Evolutionary conservation across 164 flowering plant species (phyloP), one percentile per base, ranked within the genome.

Genomic region (Stephania japonica): DNA sequence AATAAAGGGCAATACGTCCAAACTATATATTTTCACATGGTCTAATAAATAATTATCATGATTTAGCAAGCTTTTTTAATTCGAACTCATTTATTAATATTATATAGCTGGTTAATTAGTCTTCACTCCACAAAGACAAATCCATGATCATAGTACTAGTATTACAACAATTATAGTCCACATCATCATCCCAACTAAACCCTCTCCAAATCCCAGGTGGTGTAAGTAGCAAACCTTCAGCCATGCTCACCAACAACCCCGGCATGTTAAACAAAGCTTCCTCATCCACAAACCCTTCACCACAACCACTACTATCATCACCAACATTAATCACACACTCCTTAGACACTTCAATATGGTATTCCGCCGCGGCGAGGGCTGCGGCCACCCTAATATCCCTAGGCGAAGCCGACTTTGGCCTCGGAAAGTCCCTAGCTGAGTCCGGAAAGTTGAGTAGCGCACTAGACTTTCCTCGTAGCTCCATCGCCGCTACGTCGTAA

Each of bases 251-350:
- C 5, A 83, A 42, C 14, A 83, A 53, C 41, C 73, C 78, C 1
- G 82, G 88, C 86, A 82, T 82, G 62, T 85, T 82, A 66, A 84
- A 85, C 75, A 84, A 47, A 49, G 73, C 88, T 73, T 85, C 89
- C 75, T 86, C 89, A 42, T 86, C 87, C 77, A 81, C 62, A 56
- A 56, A 56, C 4, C 62, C 38, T 32, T 32, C 62, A 56, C 21
- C 21, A 56, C 18, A 3, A 56, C 21, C 21, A 56, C 62, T 19
- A 0, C 16, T 19, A 53, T 16, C 61, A 13, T 12, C 61, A 12
- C 2, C 61, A 4, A 53, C 61, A 4, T 4, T 2, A 27, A 67
- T 8, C 24, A 68, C 24, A 21, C 50, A 9, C 6, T 32, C 38
- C 38, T 32, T 32, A 32, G 38, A 32, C 38, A 32, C 38, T 32